Base-by-base conservation (phyloP, 768 basidiomycete species). In the Trametes sanguinea region DNA sequence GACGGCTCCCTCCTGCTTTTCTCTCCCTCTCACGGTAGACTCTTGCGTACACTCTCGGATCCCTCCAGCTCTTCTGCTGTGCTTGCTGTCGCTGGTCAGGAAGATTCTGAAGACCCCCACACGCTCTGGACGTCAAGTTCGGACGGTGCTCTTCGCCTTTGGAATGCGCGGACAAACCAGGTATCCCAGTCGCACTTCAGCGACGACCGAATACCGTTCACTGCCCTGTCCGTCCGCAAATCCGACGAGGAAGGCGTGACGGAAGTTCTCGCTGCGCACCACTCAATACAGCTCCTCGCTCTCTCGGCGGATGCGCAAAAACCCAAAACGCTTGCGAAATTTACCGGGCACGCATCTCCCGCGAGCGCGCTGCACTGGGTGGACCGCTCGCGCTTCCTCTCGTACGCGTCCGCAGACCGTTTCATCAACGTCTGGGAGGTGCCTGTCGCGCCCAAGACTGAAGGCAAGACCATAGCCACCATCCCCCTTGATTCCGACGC, bases 331-430 rank as follows among this genome's bases (percentile, higher is more conserved):
- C 42, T 81, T 6, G 79, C 82, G 3, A 78, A 79, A 10, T 87
- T 88, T 63, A 86, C 83, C 17, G 88, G 88, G 0, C 88, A 90
- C 67, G 84, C 85, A 4, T 86, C 87, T 22, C 74, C 81, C 7
- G 75, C 86, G 61, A 81, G 76, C 63, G 72, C 74, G 32, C 67
- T 87, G 11, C 76, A 77, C 57, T 89, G 86, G 86, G 67, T 69
- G 32, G 74, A 76, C 52, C 66, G 79, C 8, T 76, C 74, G 40
- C 81, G 78, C 32, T 86, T 90, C 70, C 71, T 85, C 54, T 85
- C 88, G 3, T 76, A 77, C 50, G 88, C 88, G 11, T 83, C 88
- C 68, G 77, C 74, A 6, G 88, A 90, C 70, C 82, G 87, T 32
- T 81, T 84, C 61, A 71, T 87, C 7, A 84, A 85, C 59, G 72